Evolutionary conservation across 2,329 filamentous ascomycete species (phyloP).

Genomic region (Ophiosphaerella herpotricha): DNA sequence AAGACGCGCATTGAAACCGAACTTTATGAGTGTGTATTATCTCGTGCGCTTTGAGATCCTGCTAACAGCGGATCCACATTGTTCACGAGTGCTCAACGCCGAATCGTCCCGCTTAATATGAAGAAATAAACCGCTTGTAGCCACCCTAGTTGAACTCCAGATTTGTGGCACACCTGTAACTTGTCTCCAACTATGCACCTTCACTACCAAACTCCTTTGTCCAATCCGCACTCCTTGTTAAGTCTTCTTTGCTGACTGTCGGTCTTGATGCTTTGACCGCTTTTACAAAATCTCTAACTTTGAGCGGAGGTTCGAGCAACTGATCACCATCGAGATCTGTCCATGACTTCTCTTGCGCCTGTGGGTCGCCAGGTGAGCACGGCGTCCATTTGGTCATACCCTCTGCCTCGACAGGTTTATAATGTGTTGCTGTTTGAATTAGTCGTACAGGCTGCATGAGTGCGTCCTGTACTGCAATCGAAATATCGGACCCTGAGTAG

Average conservation of each 20-base stretch:
- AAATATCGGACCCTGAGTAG: constrained; percentile 95
- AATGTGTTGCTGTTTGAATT: constrained; percentile 96
- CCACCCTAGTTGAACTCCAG: too few species aligned
- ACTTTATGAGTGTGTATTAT: too few species aligned
- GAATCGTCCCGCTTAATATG: too few species aligned
- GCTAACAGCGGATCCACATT: too few species aligned
- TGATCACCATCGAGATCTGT: constrained; percentile 82
- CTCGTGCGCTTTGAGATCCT: too few species aligned
- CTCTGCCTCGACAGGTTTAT: constrained; percentile 81
- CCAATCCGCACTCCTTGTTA: constrained; percentile 86
- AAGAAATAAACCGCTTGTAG: too few species aligned
- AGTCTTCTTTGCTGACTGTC: constrained; percentile 86
- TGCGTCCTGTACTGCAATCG: constrained; percentile 92
- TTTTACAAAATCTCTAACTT: constrained; percentile 90
- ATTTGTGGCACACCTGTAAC: too few species aligned
- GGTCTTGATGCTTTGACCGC: constrained; percentile 87
- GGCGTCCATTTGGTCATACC: constrained; percentile 74
- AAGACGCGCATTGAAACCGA: too few species aligned
- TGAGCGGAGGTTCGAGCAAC: constrained; percentile 82
- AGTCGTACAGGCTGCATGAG: constrained; percentile 97
- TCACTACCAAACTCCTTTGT: constrained; percentile 96
- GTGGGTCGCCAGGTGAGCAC: constrained; percentile 87
- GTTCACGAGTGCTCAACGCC: too few species aligned
- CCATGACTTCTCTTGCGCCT: constrained; percentile 92
- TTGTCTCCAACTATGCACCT: constrained; percentile 58